Evolutionary conservation across 2,329 filamentous ascomycete genomes (phyloP), one percentile per base, ranked within the genome.

Genomic region (Fusarium sp.): DNA sequence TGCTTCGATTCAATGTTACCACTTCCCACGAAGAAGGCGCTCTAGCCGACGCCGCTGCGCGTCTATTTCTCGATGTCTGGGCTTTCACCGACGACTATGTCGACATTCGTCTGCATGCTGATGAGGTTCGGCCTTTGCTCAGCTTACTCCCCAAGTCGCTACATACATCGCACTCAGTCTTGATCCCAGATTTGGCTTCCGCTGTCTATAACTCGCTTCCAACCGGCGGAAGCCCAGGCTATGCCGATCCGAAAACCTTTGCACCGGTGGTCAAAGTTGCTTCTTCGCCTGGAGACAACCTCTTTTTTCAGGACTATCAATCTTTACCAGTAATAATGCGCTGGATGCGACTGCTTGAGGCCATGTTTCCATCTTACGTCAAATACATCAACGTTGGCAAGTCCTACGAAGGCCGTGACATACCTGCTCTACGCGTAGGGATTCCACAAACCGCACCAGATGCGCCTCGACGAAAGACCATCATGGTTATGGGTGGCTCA

Each of bases 241-340:
- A 55, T 18, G 34, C 67, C 10, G 70, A 75, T 12, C 64, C 72
- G 11, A 78, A 72, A 58, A 80, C 65, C 60, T 75, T 65, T 52
- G 75, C 65, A 63, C 77, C 69, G 54, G 75, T 74, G 67, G 81
- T 71, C n/a, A 44, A 73, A 66, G 22, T 78, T 69, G 48, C 80
- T 75, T 58, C 73, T 29, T 78, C 78, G 13, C 79, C 80, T 59
- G 76, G 82, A n/a, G 87, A 91, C 62, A 93, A 94, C 76, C 84
- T 97, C 41, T 98, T 98, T 83, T 98, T 99, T 82, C 88, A 89
- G 54, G 90, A 98, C 76, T 99, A 98, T 79, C 96, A 98, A 76
- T 94, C 94, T 3, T 84, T 97, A 24, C 90, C 92, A 5, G 94
- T 87, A 45, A 92, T 97, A 61, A 83, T 88, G n/a, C 92, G 92